These are phyloP conservation scores for Diaporthe humulicola DNA, from an alignment of 2,329 filamentous ascomycete species.

Conservation along the genomic window DNA sequence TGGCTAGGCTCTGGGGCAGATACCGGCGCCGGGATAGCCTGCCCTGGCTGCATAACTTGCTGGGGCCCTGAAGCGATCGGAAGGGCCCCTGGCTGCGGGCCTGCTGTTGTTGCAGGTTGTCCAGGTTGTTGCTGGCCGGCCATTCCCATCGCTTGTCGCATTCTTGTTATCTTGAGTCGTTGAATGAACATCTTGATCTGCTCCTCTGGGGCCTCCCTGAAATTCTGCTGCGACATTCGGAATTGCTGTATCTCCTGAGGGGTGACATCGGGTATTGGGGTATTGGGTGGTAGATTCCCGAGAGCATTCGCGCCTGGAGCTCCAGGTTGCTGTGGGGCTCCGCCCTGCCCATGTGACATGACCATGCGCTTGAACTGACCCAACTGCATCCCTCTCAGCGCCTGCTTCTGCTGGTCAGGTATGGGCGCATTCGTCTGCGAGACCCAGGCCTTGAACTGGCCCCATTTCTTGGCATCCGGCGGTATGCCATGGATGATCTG, in stretches of 20 bases:
- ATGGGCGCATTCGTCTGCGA: constrained; percentile 50
- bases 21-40: constrained; percentile 43
- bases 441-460: constrained; percentile 59
- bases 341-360: constrained; percentile 34
- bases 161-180: constrained; percentile 40
- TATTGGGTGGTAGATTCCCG: constrained; percentile 41
- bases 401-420: constrained; percentile 47
- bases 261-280: constrained; percentile 43
- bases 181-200: constrained; percentile 41
- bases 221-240: constrained; percentile 44
- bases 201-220: constrained; percentile 43
- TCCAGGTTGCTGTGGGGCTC: constrained; percentile 36
- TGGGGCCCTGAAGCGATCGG: constrained; percentile 17
- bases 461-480: constrained; percentile 63
- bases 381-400: constrained; percentile 53
- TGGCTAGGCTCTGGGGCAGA: constrained; percentile 44
- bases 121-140: constrained; percentile 20
- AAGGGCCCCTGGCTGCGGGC: constrained; percentile 31
- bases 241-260: constrained; percentile 46
- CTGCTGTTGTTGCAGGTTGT: constrained; percentile 27
- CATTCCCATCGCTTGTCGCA: constrained; percentile 32
- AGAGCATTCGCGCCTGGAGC: constrained; percentile 24
- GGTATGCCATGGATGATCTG: constrained; percentile 50
- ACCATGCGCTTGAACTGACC: constrained; percentile 53
- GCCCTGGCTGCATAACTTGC: constrained; percentile 44